Base-by-base conservation (phyloP, 345 rosid species). In the Eucalyptus sideroxylon region DNA sequence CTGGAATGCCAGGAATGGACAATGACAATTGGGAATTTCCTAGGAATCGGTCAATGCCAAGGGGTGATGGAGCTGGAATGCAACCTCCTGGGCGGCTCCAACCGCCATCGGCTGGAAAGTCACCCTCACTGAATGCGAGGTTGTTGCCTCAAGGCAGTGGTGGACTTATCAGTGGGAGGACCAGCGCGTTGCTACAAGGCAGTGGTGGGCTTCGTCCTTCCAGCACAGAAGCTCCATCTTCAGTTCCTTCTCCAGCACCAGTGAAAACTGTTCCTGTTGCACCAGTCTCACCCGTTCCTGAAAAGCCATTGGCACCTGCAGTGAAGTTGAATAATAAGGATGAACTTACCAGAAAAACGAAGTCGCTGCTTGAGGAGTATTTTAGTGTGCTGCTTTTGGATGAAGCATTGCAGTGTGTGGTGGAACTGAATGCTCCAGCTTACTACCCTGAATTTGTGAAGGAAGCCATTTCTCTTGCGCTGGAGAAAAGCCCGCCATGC, bases 1-100 rank as follows among this genome's bases (percentile, higher is more conserved):
- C 98, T 40, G 99, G 98, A 62, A 94, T 94, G 97, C 99, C 98
- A n/a, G 98, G 96, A 72, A 90, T 90, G 81, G 99, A 97, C 89
- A 92, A 90, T 92, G 98, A 96, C 90, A 94, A 95, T 89, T 97
- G 99, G 99, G 99, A 95, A 92, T 90, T 94, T 49, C 95, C 95
- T 1, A 93, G 97, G 90, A 91, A 92, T 60, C 94, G 96, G 24
- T 91, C 99, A 44, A 93, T 94, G 94, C 96, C 96, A 16, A 95
- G 99, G 92, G 98, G 98, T 37, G 97, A 97, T 89, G 96, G 95
- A 80, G 88, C 92, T 42, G 94, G 92, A 53, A 87, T 88, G 44
- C 98, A 93, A 88, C 89, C 95, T 16, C 86, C 90, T 6, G 95
- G 94, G 17, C 95, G 93, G 65, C 77, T 90, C 67, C 98, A 93